Conservation (phyloP, 805 yeast genomes). For the Jamesozyma hellenica region DNA sequence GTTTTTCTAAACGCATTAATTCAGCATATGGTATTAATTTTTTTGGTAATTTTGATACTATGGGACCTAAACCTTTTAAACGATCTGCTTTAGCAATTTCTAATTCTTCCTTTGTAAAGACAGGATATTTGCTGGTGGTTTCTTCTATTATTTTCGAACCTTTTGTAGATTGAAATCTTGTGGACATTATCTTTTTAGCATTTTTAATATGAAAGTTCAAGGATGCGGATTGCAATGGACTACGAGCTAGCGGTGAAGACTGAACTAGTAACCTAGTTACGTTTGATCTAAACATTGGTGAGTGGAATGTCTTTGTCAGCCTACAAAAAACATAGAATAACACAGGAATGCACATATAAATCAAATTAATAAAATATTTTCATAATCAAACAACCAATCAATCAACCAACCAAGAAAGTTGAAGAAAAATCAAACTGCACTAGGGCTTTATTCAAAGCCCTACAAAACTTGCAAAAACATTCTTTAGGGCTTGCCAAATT, state of each 20-base stretch:
- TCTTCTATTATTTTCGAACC: neutral
- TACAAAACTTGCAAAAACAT: too few species aligned
- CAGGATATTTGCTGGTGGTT: too few species aligned
- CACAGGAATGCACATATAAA: too few species aligned
- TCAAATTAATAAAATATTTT: too few species aligned
- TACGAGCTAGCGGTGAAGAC: neutral
- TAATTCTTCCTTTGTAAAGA: constrained; percentile 24
- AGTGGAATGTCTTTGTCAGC: too few species aligned
- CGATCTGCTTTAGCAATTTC: constrained; percentile 41
- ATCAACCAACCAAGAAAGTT: too few species aligned
- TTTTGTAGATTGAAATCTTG: constrained; percentile 3
- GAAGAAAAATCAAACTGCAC: too few species aligned
- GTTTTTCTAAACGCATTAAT: constrained; percentile 83
- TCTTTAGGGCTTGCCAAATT: too few species aligned
- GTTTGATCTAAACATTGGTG: neutral
- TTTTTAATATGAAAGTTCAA: too few species aligned
- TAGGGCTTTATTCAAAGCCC: too few species aligned
- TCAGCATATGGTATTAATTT: constrained; percentile 84
- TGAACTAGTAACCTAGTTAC: neutral
- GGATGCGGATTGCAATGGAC: neutral
- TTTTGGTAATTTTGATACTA: constrained; percentile 55
- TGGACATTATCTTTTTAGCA: neutral
- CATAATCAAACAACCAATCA: too few species aligned
- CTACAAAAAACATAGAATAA: too few species aligned
- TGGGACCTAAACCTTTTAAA: constrained; percentile 37